Conservation (phyloP, 495 filamentous ascomycete genomes). For the Delitschia confertaspora region DNA sequence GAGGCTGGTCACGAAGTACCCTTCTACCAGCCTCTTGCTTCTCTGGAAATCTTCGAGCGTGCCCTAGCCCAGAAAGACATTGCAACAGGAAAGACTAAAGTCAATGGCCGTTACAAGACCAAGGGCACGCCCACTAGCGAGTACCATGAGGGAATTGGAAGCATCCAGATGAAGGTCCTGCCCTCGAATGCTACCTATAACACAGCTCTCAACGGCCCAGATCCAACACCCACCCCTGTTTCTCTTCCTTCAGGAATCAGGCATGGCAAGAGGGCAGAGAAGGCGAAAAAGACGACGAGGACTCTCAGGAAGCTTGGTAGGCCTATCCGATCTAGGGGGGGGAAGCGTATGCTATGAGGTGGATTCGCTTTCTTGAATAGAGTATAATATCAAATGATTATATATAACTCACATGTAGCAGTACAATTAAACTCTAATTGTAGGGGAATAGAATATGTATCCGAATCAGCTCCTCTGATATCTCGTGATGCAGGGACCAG, state of each 20-base stretch:
- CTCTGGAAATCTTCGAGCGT: conserved; percentile 52
- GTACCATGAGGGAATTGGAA: conserved; percentile 50
- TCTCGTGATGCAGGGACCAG: too few species aligned
- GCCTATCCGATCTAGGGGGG: conserved; percentile 4
- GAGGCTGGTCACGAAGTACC: conserved; percentile 57
- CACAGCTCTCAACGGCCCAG: conserved; percentile 39
- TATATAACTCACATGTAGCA: too few species aligned
- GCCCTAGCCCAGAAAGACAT: conserved; percentile 49
- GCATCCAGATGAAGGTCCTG: conserved; percentile 42
- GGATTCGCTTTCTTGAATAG: too few species aligned
- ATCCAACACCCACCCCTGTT: conserved; percentile 18
- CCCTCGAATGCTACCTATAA: conserved; percentile 48
- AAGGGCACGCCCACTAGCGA: conserved; percentile 43
- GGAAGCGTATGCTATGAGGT: too few species aligned
- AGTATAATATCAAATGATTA: too few species aligned
- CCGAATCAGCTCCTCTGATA: too few species aligned
- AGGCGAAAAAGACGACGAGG: conserved; percentile 7
- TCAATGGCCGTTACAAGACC: conserved; percentile 39
- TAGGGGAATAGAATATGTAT: too few species aligned
- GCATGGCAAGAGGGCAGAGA: neutral
- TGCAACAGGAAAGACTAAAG: conserved; percentile 45
- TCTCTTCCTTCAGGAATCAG: too few species aligned
- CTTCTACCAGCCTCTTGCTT: conserved; percentile 57
- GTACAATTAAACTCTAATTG: too few species aligned
- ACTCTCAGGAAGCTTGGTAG: conserved; percentile 4